Base-by-base conservation (phyloP, 305 asterid genomes). In the Caryopteris hybrid region DNA sequence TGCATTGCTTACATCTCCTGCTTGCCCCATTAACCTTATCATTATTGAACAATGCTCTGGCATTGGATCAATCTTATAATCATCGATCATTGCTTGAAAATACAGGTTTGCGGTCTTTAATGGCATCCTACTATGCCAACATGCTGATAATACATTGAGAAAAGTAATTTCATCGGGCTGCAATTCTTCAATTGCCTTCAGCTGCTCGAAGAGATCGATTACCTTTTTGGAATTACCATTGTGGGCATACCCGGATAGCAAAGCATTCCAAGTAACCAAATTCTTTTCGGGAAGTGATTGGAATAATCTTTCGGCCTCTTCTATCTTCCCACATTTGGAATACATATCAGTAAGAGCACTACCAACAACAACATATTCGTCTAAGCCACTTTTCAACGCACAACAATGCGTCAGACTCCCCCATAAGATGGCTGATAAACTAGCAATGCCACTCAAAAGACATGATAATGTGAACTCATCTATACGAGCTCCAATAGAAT, bases 401-500 rank as follows among this genome's bases (percentile, higher is more conserved):
- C 88, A 88, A 59, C 89, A 78, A 74, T 92, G 93, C 6, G 82
- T 72, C 76, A 75, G 25, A 18, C 16, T 69, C 11, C 96, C 98
- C 83, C 87, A 84, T 4, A 67, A 55, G 25, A 80, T 21, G 16
- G 83, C 84, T 6, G 96, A 76, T 22, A 85, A 38, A 22, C 79
- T 61, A 0, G 96, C 91, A 42, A 83, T 67, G 27, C 95, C 91
- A 73, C 97, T 85, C 42, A 92, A 58, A 56, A 88, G 77, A 68
- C 86, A 85, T 10, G 97, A 90, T 57, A 86, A 79, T 7, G 97
- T 88, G 89, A 82, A 92, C 57, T 88, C 91, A 60, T 92, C 95
- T 81, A 79, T 81, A 41, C 54, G 21, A 45, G 82, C 65, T 12
- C 75, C 83, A 54, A 65, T 42, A 1, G 38, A 38, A 43, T 85